Evolutionary conservation across 1,139 yeast genomes (phyloP), one percentile per base, ranked within the genome.

Genomic region (Candida glucosophila): DNA sequence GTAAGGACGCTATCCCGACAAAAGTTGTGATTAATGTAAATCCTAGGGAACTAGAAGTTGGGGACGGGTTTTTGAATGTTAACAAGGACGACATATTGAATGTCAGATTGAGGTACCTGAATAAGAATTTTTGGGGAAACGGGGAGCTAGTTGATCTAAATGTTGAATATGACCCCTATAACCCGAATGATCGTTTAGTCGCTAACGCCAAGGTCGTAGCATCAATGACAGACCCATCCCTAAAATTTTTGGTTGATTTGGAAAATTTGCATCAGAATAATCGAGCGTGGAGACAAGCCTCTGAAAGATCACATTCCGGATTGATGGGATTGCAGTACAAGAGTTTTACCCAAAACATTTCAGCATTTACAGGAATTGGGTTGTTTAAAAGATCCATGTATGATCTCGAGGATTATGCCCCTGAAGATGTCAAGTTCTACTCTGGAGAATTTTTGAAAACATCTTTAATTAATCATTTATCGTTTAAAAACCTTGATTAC

Each of bases 121-220:
- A 63, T 43, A 58, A 58, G 37, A 63, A 63, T 41, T 59, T 63
- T 43, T 57, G 60, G 39, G 55, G 55, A 25, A 63, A 64, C 37
- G 69, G 62, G 6, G 71, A 64, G 39, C 36, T 47, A 25, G 62
- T 63, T 25, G 47, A 55, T 26, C 41, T 61, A 20, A 65, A 64
- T 6, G 68, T 62, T 16, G 49, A 57, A 37, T 64, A 64, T 37
- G 58, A 56, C 31, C 71, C 71, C 6, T 64, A 63, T 41, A 61
- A 59, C 36, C 70, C 70, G 12, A 56, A 50, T 29, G 67, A 63
- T 35, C 63, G 53, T 31, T 52, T 64, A 30, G 39, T 55, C 22
- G 46, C 67, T 26, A 47, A 50, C 29, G 57, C 57, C 24, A 50
- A 41, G 26, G 47, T 62, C 26, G 35, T 55, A 22, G 47, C 67